Conservation (phyloP, 1,139 yeast genomes). For the Ogataea hybrid region DNA sequence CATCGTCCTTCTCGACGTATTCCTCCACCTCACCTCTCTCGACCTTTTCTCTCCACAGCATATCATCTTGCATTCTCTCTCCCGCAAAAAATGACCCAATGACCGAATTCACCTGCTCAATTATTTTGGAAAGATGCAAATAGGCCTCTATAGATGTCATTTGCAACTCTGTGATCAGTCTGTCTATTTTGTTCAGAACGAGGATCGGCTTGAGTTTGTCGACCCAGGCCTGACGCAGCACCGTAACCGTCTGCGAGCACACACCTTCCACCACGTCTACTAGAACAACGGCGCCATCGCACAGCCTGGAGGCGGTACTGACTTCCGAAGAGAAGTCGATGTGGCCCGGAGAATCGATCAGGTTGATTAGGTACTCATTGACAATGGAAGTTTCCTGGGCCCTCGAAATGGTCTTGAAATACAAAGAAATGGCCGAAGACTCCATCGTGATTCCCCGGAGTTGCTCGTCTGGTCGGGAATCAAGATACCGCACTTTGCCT, state of each 20-base stretch:
- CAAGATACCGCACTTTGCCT: conserved; percentile 90
- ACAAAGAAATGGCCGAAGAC: conserved; percentile 85
- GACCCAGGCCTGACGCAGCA: conserved; percentile 92
- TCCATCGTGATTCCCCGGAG: conserved; percentile 98
- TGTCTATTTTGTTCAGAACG: conserved; percentile 91
- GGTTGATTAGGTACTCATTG: conserved; percentile 79
- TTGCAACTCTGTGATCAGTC: conserved; percentile 79
- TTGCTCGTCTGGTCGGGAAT: conserved; percentile 95
- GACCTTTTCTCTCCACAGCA: conserved; percentile 70
- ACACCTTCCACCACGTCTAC: conserved; percentile 99
- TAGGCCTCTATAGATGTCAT: conserved; percentile 85
- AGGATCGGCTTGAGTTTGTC: conserved; percentile 86
- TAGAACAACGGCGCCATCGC: conserved; percentile 94
- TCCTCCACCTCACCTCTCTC: conserved; percentile 46
- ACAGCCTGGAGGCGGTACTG: conserved; percentile 88
- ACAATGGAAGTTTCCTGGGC: conserved; percentile 43
- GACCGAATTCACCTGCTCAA: conserved; percentile 94
- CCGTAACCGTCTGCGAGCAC: conserved; percentile 94
- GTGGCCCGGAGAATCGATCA: conserved; percentile 98
- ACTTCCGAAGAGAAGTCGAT: conserved; percentile 97
- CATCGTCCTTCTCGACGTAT: conserved; percentile 74
- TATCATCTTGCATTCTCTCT: conserved; percentile 88
- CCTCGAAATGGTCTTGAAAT: conserved; percentile 64
- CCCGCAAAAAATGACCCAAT: conserved; percentile 93
- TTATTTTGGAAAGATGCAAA: conserved; percentile 67